A percentile compares a stretch with the other conserved stretches of the same genome.
Evolutionary conservation across 2,329 filamentous ascomycete genomes (phyloP).

Genomic region (Fonsecaea erecta): DNA sequence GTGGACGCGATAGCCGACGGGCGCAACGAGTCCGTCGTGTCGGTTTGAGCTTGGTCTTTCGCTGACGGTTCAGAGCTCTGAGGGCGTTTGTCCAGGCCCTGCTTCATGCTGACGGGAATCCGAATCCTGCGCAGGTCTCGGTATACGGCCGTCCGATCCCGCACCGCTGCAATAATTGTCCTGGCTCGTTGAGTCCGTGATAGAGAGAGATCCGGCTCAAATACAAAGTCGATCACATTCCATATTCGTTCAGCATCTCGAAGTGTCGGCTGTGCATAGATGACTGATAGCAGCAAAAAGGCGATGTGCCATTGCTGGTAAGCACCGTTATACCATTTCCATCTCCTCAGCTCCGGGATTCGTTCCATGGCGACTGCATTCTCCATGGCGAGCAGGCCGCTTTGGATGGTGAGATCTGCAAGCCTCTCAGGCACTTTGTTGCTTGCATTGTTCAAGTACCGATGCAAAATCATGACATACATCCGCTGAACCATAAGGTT

Average conservation of each 20-base stretch:
- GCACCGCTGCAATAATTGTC: conserved; percentile 65
- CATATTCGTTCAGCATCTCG: conserved; percentile 69
- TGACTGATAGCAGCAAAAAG: conserved; percentile 69
- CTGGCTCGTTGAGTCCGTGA: conserved; percentile 63
- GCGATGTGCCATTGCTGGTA: conserved; percentile 75
- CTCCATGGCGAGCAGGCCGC: conserved; percentile 61
- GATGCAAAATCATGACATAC: conserved; percentile 70
- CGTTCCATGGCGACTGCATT: conserved; percentile 61
- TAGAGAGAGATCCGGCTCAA: conserved; percentile 61
- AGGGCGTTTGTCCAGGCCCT: conserved; percentile 3
- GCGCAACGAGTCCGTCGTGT: not conserved
- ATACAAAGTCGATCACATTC: conserved; percentile 73
- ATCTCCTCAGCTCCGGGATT: conserved; percentile 57
- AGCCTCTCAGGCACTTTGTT: conserved; percentile 58
- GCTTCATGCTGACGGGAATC: conserved; percentile 38
- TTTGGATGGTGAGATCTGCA: conserved; percentile 66
- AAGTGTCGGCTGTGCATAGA: conserved; percentile 63
- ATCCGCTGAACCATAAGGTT: conserved; percentile 66
- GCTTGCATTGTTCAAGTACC: conserved; percentile 60
- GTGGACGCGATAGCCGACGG: not conserved
- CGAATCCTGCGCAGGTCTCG: conserved; percentile 40
- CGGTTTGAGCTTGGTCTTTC: not conserved
- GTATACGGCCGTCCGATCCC: conserved; percentile 48
- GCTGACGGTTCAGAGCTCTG: not conserved
- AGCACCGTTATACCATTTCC: conserved; percentile 73